A percentile compares a stretch with the other conserved stretches of the same genome.
Evolutionary conservation across 2,329 filamentous ascomycete genomes (phyloP).

Genomic region (Plenodomus lindquistii): DNA sequence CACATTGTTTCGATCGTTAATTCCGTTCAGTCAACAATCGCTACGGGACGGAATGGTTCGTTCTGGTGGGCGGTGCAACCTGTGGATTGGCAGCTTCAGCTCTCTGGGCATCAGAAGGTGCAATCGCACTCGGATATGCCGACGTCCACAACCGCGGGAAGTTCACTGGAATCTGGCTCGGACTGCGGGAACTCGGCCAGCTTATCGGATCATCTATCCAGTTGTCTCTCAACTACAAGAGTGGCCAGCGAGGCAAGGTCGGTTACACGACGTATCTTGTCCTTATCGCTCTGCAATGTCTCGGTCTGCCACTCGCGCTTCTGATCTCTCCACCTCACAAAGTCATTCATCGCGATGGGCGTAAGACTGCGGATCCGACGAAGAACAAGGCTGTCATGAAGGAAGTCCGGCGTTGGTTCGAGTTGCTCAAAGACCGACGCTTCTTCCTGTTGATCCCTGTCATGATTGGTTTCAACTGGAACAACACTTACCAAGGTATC

Average conservation of each 20-base stretch:
- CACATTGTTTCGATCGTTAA: not conserved
- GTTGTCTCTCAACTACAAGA: slow-evolving; percentile 53
- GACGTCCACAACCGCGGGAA: slow-evolving; percentile 53
- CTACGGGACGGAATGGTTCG: slow-evolving; percentile 41
- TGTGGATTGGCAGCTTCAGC: slow-evolving; percentile 45
- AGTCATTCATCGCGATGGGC: slow-evolving; percentile 49
- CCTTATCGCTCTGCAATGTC: slow-evolving; percentile 51
- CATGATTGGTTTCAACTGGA: slow-evolving; percentile 57
- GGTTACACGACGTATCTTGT: slow-evolving; percentile 48
- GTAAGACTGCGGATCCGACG: slow-evolving; percentile 35
- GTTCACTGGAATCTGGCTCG: slow-evolving; percentile 57
- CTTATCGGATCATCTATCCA: slow-evolving; percentile 58
- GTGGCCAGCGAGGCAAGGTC: slow-evolving; percentile 51
- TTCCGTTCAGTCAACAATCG: slow-evolving; percentile 32
- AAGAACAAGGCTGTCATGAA: slow-evolving; percentile 46
- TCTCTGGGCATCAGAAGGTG: slow-evolving; percentile 48
- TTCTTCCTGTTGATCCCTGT: slow-evolving; percentile 56
- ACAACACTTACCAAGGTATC: slow-evolving; percentile 56
- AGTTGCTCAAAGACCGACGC: slow-evolving; percentile 50
- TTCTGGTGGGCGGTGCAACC: slow-evolving; percentile 38
- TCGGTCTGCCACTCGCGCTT: slow-evolving; percentile 52
- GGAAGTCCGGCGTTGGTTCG: slow-evolving; percentile 44
- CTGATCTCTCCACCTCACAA: slow-evolving; percentile 53
- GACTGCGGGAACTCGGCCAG: slow-evolving; percentile 57
- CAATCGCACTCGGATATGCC: slow-evolving; percentile 51